Percentiles rank a stretch among this genome's conserved stretches.
Evolutionary conservation across 1,284 basidiomycete species (phyloP).

Genomic region (Cryptococcus sp.): DNA sequence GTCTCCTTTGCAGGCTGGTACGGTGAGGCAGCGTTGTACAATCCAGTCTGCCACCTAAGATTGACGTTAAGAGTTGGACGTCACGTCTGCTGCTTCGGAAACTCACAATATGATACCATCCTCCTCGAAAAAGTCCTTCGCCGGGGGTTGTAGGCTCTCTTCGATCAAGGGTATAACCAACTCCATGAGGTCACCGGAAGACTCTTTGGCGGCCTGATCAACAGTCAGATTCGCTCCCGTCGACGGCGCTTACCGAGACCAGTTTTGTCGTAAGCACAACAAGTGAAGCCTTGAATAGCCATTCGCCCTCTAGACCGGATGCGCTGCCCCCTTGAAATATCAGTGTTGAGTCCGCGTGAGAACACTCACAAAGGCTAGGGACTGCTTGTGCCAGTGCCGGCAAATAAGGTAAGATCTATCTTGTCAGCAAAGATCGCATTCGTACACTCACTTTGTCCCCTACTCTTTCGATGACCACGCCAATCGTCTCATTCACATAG

Average conservation of each 20-base stretch:
- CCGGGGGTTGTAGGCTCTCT: slow-evolving; percentile 68
- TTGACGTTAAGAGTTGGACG: slow-evolving; percentile 6
- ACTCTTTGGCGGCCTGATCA: slow-evolving; percentile 38
- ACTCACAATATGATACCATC: slow-evolving; percentile 67
- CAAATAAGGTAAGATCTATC: slow-evolving; percentile 70
- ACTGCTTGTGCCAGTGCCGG: slow-evolving; percentile 68
- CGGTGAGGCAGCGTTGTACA: slow-evolving; percentile 68
- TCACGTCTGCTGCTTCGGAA: not conserved
- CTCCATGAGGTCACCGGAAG: slow-evolving; percentile 50
- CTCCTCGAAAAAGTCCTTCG: slow-evolving; percentile 71
- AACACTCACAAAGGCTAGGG: slow-evolving; percentile 70
- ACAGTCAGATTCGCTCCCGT: not conserved
- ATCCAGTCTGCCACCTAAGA: slow-evolving; percentile 65
- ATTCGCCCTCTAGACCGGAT: slow-evolving; percentile 63
- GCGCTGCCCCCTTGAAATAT: slow-evolving; percentile 44
- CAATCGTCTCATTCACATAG: slow-evolving; percentile 68
- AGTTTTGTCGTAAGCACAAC: slow-evolving; percentile 72
- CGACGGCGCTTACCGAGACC: slow-evolving; percentile 61
- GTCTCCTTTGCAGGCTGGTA: slow-evolving; percentile 52
- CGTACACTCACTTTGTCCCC: slow-evolving; percentile 60
- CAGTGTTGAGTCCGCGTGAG: not conserved
- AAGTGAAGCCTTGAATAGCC: slow-evolving; percentile 74
- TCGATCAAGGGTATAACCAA: slow-evolving; percentile 71
- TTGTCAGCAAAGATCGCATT: not conserved
- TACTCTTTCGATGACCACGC: slow-evolving; percentile 70